Percentiles rank a stretch among this genome's conserved stretches.
These are phyloP conservation scores for Przewalskia tangutica DNA, from an alignment of 257 asterid species.

Conservation along the genomic window DNA sequence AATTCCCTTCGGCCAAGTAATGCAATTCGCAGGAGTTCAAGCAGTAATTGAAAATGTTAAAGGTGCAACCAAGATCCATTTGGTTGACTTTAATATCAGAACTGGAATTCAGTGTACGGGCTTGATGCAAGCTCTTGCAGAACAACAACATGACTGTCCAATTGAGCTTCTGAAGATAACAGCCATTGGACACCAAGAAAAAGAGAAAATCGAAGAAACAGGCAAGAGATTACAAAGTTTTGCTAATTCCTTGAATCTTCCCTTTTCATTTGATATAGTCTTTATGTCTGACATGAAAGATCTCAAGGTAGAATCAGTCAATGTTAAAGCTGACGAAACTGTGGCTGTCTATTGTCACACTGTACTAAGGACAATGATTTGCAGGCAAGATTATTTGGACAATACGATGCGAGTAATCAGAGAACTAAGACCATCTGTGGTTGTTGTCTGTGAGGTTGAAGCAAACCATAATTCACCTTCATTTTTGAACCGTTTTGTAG, in stretches of 20 bases:
- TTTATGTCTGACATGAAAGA: constrained; percentile 7
- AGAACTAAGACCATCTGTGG: neutral
- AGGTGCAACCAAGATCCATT: constrained; percentile 30
- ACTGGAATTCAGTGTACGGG: constrained; percentile 59
- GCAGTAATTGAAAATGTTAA: constrained; percentile 33
- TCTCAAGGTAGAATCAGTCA: constrained; percentile 1
- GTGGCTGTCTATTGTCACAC: constrained; percentile 7
- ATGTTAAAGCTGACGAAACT: constrained; percentile 4
- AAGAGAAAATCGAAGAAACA: neutral
- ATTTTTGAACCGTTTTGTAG: constrained; percentile 6
- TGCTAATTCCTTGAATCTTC: constrained; percentile 13
- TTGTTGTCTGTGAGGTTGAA: constrained; percentile 15
- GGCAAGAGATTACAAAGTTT: constrained; percentile 10
- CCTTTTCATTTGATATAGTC: constrained; percentile 3
- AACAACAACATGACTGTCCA: constrained; percentile 4
- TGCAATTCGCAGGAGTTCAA: constrained; percentile 50
- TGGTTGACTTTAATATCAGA: constrained; percentile 60
- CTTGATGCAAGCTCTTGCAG: constrained; percentile 52
- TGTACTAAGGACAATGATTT: constrained; percentile 9
- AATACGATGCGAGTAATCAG: constrained; percentile 3
- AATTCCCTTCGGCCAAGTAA: constrained; percentile 41
- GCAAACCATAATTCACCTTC: constrained; percentile 21
- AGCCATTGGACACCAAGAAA: constrained; percentile 6
- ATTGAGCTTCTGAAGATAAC: constrained; percentile 2
- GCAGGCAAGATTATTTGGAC: constrained; percentile 4